These are phyloP conservation scores for Rhodotorula graminis DNA, from an alignment of 768 basidiomycete genomes.

Conservation along the genomic window DNA sequence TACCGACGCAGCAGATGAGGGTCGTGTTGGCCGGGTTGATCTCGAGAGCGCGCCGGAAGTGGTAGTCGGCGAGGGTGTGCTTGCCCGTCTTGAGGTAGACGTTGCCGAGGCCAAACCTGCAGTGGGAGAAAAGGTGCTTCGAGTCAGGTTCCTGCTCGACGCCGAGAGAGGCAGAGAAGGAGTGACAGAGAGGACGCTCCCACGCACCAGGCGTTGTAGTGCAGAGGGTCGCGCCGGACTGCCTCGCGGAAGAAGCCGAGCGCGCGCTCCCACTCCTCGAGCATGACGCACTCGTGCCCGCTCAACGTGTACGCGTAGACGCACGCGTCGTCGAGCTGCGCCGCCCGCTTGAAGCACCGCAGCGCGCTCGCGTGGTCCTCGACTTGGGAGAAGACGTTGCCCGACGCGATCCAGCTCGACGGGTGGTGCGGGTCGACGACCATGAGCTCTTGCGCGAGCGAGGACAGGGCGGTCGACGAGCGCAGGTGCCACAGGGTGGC, in stretches of 20 bases:
- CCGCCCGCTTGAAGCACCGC: conserved; percentile 87
- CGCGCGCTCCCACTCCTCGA: conserved; percentile 90
- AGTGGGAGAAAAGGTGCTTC: no score
- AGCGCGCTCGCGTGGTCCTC: conserved; percentile 90
- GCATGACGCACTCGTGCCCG: conserved; percentile 85
- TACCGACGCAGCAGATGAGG: conserved; percentile 90
- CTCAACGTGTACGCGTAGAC: conserved; percentile 95
- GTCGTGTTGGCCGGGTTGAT: conserved; percentile 95
- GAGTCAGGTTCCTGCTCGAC: no score
- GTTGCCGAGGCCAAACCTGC: conserved; percentile 95
- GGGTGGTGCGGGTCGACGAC: conserved; percentile 74
- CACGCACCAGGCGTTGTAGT: conserved; percentile 96
- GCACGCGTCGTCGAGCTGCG: conserved; percentile 54
- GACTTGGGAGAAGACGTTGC: conserved; percentile 79
- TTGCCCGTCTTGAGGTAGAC: conserved; percentile 95
- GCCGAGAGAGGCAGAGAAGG: no score
- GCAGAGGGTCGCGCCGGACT: conserved; percentile 75
- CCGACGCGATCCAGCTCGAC: conserved; percentile 92
- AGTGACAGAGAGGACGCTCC: neutral
- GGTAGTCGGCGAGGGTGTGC: conserved; percentile 87
- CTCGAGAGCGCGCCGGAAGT: conserved; percentile 83
- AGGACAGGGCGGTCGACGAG: conserved; percentile 75
- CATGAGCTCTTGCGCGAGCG: conserved; percentile 85
- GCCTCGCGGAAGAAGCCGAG: conserved; percentile 87
- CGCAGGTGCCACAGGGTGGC: conserved; percentile 94